Base-by-base conservation (phyloP, 139 green algal species). In the Astrephomene gubernaculifera region DNA sequence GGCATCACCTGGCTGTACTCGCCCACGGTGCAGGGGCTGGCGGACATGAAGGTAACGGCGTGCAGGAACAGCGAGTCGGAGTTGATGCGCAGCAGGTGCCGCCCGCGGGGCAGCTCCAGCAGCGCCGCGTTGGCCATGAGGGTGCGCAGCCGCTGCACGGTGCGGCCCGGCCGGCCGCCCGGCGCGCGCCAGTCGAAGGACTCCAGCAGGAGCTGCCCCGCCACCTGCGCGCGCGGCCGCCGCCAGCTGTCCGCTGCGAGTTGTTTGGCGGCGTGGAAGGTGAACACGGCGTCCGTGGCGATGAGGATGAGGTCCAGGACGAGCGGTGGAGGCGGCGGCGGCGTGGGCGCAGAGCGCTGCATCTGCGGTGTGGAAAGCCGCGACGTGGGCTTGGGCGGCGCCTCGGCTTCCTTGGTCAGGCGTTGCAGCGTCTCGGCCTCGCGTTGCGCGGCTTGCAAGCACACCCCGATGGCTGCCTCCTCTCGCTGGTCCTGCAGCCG, bases 71-170 rank as follows among this genome's bases (percentile, higher is more conserved):
- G 64, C 1, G 49, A 21, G 54, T 81, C 69, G 31, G 68, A 78
- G 31, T 71, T 81, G 33, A 93, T 65, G 39, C 88, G 89, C 88
- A 95, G 79, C 73, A 94, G 45, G 81, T 95, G 92, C n/a, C 64
- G 44, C 9, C 92, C 92, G n/a, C 92, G 88, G 2, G 91, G 89
- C 71, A 95, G 87, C 39, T 92, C 85, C 80, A 95, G 76, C 31
- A 84, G 81, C 12, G 70, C 44, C 0, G 81, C 79, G 19, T 80
- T 76, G 36, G 85, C 31, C 64, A 90, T 90, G 27, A 88, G 25
- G 1, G 86, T 85, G 21, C 86, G 87, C 78, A 94, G 70, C 38
- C 89, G 86, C 73, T 86, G 79, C 53, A 87, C 35, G 0, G 91
- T 95, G 38, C 36, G 65, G 8, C 81, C 82, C 7, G 84, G 75